These are phyloP conservation scores for Candida sanyiensis DNA, from an alignment of 805 yeast species.

Conservation along the genomic window DNA sequence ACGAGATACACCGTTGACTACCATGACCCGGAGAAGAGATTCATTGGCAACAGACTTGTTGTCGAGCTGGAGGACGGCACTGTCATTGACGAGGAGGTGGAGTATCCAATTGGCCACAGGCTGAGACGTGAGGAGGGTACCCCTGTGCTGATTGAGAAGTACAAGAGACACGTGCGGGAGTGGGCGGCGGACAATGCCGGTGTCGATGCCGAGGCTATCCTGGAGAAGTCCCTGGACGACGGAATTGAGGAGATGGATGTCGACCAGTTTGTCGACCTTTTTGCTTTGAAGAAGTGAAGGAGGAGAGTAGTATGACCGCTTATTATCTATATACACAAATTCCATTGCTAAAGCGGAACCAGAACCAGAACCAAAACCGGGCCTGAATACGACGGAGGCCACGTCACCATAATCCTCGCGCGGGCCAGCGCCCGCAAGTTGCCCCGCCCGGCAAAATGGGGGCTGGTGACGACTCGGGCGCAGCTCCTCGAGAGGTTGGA, in stretches of 20 bases:
- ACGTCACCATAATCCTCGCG: too few species aligned
- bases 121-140: constrained; percentile 55
- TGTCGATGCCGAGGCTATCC: constrained; percentile 30
- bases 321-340: background rate
- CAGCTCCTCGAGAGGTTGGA: too few species aligned
- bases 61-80: constrained; percentile 51
- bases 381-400: too few species aligned
- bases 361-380: background rate
- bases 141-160: constrained; percentile 46
- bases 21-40: constrained; percentile 52
- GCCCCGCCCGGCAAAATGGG: too few species aligned
- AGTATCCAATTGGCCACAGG: constrained; percentile 56
- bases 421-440: too few species aligned
- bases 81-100: constrained; percentile 44
- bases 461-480: too few species aligned
- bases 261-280: constrained; percentile 43
- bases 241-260: constrained; percentile 38
- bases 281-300: constrained; percentile 11
- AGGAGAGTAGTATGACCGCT: too few species aligned
- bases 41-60: constrained; percentile 49
- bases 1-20: constrained; percentile 44
- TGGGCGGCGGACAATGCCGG: constrained; percentile 34
- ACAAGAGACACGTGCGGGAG: constrained; percentile 44
- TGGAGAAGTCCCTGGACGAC: constrained; percentile 29
- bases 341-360: background rate